Evolutionary conservation across 257 asterid genomes (phyloP).

Genomic region (Jacaranda mimosifolia): DNA sequence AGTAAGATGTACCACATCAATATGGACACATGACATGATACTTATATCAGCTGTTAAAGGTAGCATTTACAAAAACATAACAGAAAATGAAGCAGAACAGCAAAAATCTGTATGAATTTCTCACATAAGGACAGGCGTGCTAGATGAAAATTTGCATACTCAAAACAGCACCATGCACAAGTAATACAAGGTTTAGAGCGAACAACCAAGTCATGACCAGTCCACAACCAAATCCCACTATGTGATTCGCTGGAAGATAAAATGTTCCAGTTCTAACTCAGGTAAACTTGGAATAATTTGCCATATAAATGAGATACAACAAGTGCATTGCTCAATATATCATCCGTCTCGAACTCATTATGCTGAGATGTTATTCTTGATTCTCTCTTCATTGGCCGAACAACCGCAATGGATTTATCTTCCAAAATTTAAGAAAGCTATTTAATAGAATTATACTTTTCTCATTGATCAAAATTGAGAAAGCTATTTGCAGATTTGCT

Average conservation of each 20-base stretch:
- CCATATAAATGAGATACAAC: conserved; percentile 6
- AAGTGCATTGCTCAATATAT: conserved; percentile 19
- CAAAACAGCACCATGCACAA: neutral
- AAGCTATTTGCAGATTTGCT: conserved; percentile 27
- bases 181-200: neutral
- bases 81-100: neutral
- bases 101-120: neutral
- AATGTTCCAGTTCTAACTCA: neutral
- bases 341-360: neutral
- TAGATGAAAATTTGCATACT: conserved; percentile 9
- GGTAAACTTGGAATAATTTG: neutral
- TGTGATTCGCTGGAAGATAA: neutral
- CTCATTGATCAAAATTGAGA: conserved; percentile 9
- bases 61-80: neutral
- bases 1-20: neutral
- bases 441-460: neutral
- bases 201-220: neutral
- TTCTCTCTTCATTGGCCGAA: neutral
- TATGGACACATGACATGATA: neutral
- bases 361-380: neutral
- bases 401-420: conserved; percentile 1
- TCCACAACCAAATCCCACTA: neutral
- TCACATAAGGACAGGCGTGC: neutral
- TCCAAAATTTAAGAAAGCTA: conserved; percentile 9
- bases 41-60: neutral